Percentiles rank a stretch among this genome's conserved stretches.
Evolutionary conservation across 2,329 filamentous ascomycete genomes (phyloP).

Genomic region (Diplodia scrobiculata): DNA sequence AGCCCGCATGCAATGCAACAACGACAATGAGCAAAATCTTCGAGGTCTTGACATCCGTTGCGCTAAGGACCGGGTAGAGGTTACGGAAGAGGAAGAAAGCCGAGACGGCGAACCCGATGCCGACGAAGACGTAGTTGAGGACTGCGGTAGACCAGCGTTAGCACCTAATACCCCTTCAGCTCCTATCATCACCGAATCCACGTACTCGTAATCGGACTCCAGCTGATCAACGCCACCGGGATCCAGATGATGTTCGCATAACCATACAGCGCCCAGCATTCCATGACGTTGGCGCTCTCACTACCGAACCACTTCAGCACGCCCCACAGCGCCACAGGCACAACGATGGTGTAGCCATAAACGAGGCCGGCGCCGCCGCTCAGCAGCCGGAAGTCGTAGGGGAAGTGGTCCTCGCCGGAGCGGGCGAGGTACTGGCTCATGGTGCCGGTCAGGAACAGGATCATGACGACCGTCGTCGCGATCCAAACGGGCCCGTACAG

Average conservation of each 20-base stretch:
- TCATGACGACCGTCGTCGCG: constrained; percentile 93
- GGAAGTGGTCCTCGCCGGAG: constrained; percentile 69
- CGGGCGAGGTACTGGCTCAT: constrained; percentile 85
- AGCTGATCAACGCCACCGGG: constrained; percentile 85
- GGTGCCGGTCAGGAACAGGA: constrained; percentile 91
- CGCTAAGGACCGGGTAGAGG: constrained; percentile 75
- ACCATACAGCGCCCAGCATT: constrained; percentile 94
- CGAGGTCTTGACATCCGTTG: constrained; percentile 88
- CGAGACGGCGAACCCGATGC: constrained; percentile 54
- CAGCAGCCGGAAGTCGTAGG: constrained; percentile 86
- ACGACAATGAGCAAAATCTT: constrained; percentile 85
- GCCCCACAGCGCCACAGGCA: constrained; percentile 83
- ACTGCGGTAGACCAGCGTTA: constrained; percentile 44
- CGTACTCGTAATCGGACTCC: constrained; percentile 71
- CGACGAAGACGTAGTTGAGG: constrained; percentile 93
- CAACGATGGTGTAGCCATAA: constrained; percentile 84
- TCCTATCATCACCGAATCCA: constrained; percentile 38
- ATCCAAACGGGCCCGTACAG: constrained; percentile 99
- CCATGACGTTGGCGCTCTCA: constrained; percentile 87
- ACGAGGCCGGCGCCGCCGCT: constrained; percentile 87
- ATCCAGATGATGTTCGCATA: constrained; percentile 98
- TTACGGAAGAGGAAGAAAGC: constrained; percentile 47
- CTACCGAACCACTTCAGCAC: constrained; percentile 93
- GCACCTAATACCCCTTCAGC: background rate
- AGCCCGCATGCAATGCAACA: constrained; percentile 79